phyloP scores from a whole-genome alignment of 176 grass and related monocot species.

The Canna indica region DNA sequence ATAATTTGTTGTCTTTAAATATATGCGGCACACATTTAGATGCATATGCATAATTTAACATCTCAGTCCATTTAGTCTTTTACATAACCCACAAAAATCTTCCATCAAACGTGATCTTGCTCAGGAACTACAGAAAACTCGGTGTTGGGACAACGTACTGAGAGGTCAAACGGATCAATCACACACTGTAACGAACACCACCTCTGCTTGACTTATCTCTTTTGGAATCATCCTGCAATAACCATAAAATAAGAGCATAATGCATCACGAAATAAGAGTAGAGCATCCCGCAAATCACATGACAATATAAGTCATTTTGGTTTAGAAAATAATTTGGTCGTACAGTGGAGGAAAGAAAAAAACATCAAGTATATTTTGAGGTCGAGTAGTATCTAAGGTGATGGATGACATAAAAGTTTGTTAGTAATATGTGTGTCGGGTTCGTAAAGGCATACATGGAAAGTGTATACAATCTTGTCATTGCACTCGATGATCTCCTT shows the following conservation, averaged over 20 bases:
- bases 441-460: slow-evolving; percentile 53
- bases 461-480: slow-evolving; percentile 90
- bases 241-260: slow-evolving; percentile 9
- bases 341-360: neutral
- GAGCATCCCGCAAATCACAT: neutral
- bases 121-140: neutral
- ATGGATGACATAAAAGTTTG: neutral
- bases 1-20: neutral
- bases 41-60: neutral
- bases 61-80: neutral
- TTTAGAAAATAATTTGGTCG: neutral
- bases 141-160: neutral
- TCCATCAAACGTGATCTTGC: neutral
- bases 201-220: slow-evolving; percentile 86
- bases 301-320: too few species aligned
- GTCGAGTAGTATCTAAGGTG: neutral
- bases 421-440: neutral
- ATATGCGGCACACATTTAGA: neutral
- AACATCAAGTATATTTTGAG: neutral
- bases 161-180: neutral
- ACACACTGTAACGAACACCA: slow-evolving; percentile 79
- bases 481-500: slow-evolving; percentile 84
- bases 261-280: neutral
- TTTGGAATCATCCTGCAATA: slow-evolving; percentile 64
- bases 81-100: neutral